These are phyloP conservation scores for Colletotrichum viniferum DNA, from an alignment of 2,329 filamentous ascomycete genomes.

Conservation along the genomic window DNA sequence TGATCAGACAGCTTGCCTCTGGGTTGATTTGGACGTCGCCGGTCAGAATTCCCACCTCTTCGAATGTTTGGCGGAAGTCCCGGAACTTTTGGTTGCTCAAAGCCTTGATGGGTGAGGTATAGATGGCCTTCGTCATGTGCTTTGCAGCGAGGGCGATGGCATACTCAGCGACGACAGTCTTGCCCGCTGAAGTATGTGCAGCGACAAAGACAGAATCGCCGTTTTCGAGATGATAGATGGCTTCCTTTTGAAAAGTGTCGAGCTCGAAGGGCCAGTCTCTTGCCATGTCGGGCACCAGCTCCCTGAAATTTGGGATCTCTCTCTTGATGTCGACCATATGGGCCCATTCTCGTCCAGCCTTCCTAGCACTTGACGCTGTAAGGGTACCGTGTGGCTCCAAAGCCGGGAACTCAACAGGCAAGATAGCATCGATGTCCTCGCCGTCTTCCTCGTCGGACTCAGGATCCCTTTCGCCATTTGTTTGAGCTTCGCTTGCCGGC, in stretches of 20 bases:
- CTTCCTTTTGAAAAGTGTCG: slow-evolving; percentile 98
- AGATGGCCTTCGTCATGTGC: slow-evolving; percentile 99
- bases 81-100: slow-evolving; percentile 98
- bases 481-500: slow-evolving; percentile 23
- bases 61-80: slow-evolving; percentile 88
- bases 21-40: slow-evolving; percentile 98
- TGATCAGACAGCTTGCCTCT: slow-evolving; percentile 97
- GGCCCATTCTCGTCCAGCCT: slow-evolving; percentile 87
- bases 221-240: slow-evolving; percentile 94
- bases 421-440: slow-evolving; percentile 79
- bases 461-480: slow-evolving; percentile 32
- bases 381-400: slow-evolving; percentile 83
- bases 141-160: slow-evolving; percentile 95
- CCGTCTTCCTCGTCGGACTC: slow-evolving; percentile 50
- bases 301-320: slow-evolving; percentile 91
- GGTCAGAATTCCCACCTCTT: slow-evolving; percentile 95
- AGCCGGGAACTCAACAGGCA: slow-evolving; percentile 93
- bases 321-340: slow-evolving; percentile 97
- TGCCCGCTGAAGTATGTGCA: slow-evolving; percentile 95
- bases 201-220: slow-evolving; percentile 98
- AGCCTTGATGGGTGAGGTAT: slow-evolving; percentile 98
- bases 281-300: slow-evolving; percentile 95
- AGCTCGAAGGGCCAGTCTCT: slow-evolving; percentile 96
- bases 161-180: slow-evolving; percentile 98
- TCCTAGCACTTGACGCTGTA: slow-evolving; percentile 72